Evolutionary conservation across 768 basidiomycete genomes (phyloP).

Genomic region (Obba rivulosa): DNA sequence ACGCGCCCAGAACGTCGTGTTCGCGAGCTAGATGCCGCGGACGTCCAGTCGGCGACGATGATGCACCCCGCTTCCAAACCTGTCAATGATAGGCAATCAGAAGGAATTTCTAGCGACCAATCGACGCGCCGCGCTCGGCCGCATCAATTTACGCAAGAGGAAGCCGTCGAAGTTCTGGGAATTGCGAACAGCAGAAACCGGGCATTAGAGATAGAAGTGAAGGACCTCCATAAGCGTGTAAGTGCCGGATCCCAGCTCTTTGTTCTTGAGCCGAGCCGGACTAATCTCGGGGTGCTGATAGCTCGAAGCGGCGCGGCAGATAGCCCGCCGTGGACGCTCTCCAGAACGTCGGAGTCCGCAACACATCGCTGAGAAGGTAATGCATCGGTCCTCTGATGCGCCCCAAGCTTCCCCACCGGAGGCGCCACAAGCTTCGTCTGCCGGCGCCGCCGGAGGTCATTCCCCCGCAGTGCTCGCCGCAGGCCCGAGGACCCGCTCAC

Average conservation of each 20-base stretch:
- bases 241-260: slow-evolving; percentile 7
- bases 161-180: slow-evolving; percentile 36
- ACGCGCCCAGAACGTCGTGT: slow-evolving; percentile 4
- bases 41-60: not conserved
- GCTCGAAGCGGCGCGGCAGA: not conserved
- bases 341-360: not conserved
- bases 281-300: not conserved
- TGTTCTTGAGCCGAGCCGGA: not conserved
- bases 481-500: no score
- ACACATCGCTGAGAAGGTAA: not conserved
- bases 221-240: slow-evolving; percentile 31
- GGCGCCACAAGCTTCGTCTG: not conserved
- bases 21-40: not conserved
- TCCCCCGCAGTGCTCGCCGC: no score
- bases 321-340: not conserved
- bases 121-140: slow-evolving; percentile 3
- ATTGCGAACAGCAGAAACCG: slow-evolving; percentile 35
- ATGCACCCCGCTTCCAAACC: not conserved
- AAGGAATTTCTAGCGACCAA: not conserved
- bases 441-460: not conserved
- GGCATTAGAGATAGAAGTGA: slow-evolving; percentile 40
- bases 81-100: not conserved
- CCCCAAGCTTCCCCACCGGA: no score
- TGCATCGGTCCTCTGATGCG: no score
- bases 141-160: slow-evolving; percentile 20